Evolutionary conservation across 2,329 filamentous ascomycete genomes (phyloP).

Genomic region (Ophiostoma triangulosporum): DNA sequence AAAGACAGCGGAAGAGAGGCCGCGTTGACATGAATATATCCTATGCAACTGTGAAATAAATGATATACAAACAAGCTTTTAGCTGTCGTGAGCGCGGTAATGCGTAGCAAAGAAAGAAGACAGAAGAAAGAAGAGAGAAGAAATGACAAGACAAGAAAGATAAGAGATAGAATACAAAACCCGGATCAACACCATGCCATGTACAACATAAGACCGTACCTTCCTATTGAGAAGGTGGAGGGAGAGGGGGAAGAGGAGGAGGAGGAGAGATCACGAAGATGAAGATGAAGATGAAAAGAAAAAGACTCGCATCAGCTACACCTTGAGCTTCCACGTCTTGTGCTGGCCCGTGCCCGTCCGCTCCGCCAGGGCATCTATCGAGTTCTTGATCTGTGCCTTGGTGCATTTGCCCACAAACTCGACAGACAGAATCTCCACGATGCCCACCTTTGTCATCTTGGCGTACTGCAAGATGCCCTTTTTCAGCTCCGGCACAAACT

Average conservation of each 20-base stretch:
- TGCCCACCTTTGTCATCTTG: conserved; percentile 53
- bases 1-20: background rate
- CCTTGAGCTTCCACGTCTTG: conserved; percentile 47
- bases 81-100: background rate
- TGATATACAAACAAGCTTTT: background rate
- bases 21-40: background rate
- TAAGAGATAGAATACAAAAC: background rate
- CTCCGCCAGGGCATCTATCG: conserved; percentile 52
- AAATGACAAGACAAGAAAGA: background rate
- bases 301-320: background rate
- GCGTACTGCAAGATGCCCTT: conserved; percentile 46
- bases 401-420: conserved; percentile 52
- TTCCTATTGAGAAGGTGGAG: too few relatives aligned
- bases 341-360: conserved; percentile 37
- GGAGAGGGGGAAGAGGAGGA: too few relatives aligned
- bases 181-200: background rate
- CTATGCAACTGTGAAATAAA: background rate
- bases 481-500: conserved; percentile 54
- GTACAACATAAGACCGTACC: background rate
- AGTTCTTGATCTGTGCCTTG: conserved; percentile 57
- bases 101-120: background rate
- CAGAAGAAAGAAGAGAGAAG: background rate
- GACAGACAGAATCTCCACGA: conserved; percentile 64
- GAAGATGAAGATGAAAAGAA: background rate
- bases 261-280: too few relatives aligned